phyloP scores from a whole-genome alignment of 2,329 filamentous ascomycete species.

The Dothideomycetes sp. region DNA sequence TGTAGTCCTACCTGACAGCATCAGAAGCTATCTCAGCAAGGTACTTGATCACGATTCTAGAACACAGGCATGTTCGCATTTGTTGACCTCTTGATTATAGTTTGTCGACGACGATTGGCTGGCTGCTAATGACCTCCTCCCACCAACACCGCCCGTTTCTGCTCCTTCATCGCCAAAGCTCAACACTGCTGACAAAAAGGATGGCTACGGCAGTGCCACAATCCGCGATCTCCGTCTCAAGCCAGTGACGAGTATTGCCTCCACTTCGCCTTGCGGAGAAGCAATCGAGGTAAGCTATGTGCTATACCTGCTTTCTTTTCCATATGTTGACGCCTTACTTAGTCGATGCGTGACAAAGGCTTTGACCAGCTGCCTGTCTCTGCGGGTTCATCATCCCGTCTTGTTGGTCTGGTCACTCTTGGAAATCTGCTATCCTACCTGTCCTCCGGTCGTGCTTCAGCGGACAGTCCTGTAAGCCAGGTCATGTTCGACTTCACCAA shows the following conservation, averaged over 20 bases:
- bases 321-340: too few relatives aligned
- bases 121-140: conserved; percentile 84
- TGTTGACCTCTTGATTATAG: conserved; percentile 21
- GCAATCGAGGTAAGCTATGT: conserved; percentile 96
- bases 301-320: too few relatives aligned
- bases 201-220: conserved; percentile 68
- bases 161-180: conserved; percentile 18
- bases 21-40: conserved; percentile 93
- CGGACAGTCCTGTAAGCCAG: conserved; percentile 62
- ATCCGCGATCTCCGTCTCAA: conserved; percentile 79
- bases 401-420: conserved; percentile 87
- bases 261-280: conserved; percentile 62
- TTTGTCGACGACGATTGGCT: conserved; percentile 99
- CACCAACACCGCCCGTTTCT: conserved; percentile 42
- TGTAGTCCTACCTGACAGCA: conserved; percentile 87
- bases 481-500: conserved; percentile 97
- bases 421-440: conserved; percentile 91
- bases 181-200: conserved; percentile 31
- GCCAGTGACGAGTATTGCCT: conserved; percentile 76
- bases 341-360: conserved; percentile 95
- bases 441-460: conserved; percentile 67
- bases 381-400: conserved; percentile 49
- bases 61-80: background rate
- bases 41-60: conserved; percentile 22
- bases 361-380: conserved; percentile 94